phyloP scores from a whole-genome alignment of 106 monocot genomes.

The Acorus calamus region DNA sequence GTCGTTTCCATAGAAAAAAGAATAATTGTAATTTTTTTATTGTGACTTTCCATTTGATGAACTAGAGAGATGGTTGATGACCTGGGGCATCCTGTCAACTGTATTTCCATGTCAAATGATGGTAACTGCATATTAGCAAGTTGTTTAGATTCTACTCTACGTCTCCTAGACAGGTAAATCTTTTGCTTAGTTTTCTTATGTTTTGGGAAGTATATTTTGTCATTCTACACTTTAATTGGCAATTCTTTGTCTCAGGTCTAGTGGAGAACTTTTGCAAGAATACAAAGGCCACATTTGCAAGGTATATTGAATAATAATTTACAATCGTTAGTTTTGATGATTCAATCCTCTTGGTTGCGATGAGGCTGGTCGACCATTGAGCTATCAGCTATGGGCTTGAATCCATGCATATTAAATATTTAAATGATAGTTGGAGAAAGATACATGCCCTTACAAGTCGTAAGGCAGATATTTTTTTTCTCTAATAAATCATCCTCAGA shows the following conservation, averaged over 20 bases:
- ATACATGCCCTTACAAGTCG: too few species aligned
- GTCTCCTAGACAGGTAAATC: constrained; percentile 81
- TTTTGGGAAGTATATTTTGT: not conserved
- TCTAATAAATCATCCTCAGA: too few species aligned
- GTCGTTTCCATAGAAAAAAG: too few species aligned
- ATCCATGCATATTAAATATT: too few species aligned
- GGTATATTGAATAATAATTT: constrained; percentile 17
- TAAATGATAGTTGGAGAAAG: too few species aligned
- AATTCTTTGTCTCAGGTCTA: constrained; percentile 28
- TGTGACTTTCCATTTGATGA: constrained; percentile 3
- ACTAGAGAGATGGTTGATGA: constrained; percentile 79
- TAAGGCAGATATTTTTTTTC: too few species aligned
- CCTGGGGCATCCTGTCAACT: constrained; percentile 84
- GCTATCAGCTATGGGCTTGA: too few species aligned
- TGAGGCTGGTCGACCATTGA: too few species aligned
- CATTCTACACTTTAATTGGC: constrained; percentile 3
- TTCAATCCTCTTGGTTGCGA: too few species aligned
- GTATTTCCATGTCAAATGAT: constrained; percentile 93
- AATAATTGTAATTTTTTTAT: not conserved
- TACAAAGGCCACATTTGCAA: constrained; percentile 95
- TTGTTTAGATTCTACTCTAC: constrained; percentile 87
- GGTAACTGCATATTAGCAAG: constrained; percentile 77
- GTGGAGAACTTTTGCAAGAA: constrained; percentile 90
- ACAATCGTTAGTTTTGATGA: too few species aligned
- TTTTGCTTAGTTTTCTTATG: not conserved